Base-by-base conservation (phyloP, 2,329 filamentous ascomycete genomes). In the Colletotrichum spinosum region DNA sequence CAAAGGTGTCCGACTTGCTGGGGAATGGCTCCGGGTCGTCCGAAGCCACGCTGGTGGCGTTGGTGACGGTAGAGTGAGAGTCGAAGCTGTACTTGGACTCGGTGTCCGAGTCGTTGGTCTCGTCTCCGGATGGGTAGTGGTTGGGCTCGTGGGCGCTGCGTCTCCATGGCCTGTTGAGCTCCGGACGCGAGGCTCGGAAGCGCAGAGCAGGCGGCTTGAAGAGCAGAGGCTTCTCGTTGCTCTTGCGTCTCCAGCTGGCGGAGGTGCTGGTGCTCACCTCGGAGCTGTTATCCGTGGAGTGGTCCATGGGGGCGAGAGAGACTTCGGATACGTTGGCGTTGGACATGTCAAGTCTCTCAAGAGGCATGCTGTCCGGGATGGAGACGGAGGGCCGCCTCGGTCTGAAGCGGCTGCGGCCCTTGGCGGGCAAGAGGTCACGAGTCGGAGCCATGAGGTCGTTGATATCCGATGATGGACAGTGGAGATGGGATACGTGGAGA, bases 21-120 rank as follows among this genome's bases (percentile, higher is more conserved):
- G 57, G 55, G 39, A 35, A 61, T 10, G 51, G 45, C 5, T 65
- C 44, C 9, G 35, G 42, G 25, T 65, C 62, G 7, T 55, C 60
- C 11, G 60, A 60, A 2, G 60, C 62, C 25, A 68, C 61, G 42
- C 67, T 68, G n/a, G 67, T 68, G n/a, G 67, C 67, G 53, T 52
- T 55, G 5, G 67, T 68, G 52, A 67, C 17, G 45, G 56, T 49
- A n/a, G 65, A 64, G 25, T 41, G 48, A 33, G 65, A 58, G 42
- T 60, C 62, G 35, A 64, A 68, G 53, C 60, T 68, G 53, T 54
- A 68, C 49, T 65, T 67, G 8, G 65, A 68, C 48, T 68, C 67
- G 9, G 45, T 60, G 10, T 68, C 67, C 5, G 67, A 68, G 45
- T 68, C 67, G 34, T 64, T 55, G 37, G 53, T 55, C 10, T 68